These are phyloP conservation scores for Takashimella tepidaria DNA, from an alignment of 1,284 basidiomycete genomes.

Conservation along the genomic window DNA sequence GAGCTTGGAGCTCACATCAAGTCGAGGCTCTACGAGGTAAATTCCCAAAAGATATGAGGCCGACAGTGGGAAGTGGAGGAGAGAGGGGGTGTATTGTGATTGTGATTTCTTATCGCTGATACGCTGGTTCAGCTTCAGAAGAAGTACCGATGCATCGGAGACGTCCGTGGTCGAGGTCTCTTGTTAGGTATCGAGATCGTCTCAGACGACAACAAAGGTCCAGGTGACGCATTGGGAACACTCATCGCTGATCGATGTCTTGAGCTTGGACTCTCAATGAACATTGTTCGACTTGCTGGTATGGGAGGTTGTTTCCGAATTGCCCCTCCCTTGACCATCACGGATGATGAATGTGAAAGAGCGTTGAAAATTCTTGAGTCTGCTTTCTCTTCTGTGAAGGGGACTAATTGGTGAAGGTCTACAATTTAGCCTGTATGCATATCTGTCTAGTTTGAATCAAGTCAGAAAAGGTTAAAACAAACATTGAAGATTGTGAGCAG, in stretches of 20 bases:
- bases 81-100: no score
- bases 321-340: constrained; percentile 62
- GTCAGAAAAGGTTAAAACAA: no score
- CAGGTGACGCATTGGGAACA: constrained; percentile 45
- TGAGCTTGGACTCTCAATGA: constrained; percentile 69
- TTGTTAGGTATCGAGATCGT: constrained; percentile 79
- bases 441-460: no score
- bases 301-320: constrained; percentile 55
- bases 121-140: constrained; percentile 87
- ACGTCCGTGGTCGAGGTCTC: constrained; percentile 70
- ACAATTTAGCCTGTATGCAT: not conserved
- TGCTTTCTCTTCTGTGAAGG: not conserved
- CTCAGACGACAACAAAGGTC: constrained; percentile 38
- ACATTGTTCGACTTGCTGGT: constrained; percentile 28
- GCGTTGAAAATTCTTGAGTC: not conserved
- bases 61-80: no score
- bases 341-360: constrained; percentile 49
- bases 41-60: no score
- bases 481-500: no score
- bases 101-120: constrained; percentile 70
- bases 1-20: not conserved
- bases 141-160: constrained; percentile 68
- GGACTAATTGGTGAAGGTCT: not conserved
- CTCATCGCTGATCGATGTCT: constrained; percentile 57
- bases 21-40: not conserved